phyloP scores from a whole-genome alignment of 768 basidiomycete species.

The Megacollybia marginata region DNA sequence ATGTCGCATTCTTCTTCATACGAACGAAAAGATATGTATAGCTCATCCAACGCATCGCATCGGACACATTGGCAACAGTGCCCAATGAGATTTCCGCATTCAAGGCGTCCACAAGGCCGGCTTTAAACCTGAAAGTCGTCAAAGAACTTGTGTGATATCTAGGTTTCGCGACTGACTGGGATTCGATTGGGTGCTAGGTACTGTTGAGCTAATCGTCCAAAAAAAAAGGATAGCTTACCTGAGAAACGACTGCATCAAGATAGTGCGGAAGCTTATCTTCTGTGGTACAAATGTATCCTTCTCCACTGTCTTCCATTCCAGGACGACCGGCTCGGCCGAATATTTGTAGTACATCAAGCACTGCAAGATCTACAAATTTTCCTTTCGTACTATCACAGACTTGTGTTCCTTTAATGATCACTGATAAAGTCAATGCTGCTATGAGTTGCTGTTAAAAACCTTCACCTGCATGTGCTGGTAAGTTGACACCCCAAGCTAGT shows the following conservation, averaged over 20 bases:
- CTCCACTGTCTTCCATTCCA: constrained; percentile 84
- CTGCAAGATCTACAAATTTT: constrained; percentile 84
- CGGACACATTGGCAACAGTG: constrained; percentile 79
- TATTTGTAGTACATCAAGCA: constrained; percentile 94
- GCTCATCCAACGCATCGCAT: constrained; percentile 91
- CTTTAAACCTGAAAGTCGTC: constrained; percentile 49
- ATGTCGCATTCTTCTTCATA: constrained; percentile 85
- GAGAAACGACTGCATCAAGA: constrained; percentile 79
- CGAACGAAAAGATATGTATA: constrained; percentile 96
- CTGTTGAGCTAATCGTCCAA: constrained; percentile 1
- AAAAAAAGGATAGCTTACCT: constrained; percentile 38
- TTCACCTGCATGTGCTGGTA: constrained; percentile 92
- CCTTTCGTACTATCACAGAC: constrained; percentile 90
- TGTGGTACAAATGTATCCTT: constrained; percentile 94
- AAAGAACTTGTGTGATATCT: background rate
- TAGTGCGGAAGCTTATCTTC: constrained; percentile 91
- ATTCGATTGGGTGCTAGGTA: constrained; percentile 89
- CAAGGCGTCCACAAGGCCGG: constrained; percentile 82
- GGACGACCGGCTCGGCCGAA: constrained; percentile 94
- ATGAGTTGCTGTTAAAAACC: constrained; percentile 4
- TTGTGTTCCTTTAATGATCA: constrained; percentile 96
- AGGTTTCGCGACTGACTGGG: constrained; percentile 50
- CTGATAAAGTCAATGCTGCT: constrained; percentile 27
- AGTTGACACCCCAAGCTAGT: constrained; percentile 97
- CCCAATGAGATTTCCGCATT: constrained; percentile 96